phyloP scores from a whole-genome alignment of 202 grass and related monocot species.

The Zizania palustris region DNA sequence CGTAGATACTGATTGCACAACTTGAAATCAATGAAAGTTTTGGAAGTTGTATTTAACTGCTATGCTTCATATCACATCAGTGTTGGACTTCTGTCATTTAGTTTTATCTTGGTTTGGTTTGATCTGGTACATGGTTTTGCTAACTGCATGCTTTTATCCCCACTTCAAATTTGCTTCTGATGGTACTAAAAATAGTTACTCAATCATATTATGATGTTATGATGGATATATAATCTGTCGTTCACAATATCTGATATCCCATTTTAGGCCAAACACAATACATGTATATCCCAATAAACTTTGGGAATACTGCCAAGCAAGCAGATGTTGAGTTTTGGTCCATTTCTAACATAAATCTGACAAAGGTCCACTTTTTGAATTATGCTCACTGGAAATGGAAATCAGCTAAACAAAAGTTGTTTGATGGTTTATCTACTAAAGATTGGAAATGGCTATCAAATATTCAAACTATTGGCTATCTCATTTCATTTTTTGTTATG shows the following conservation, averaged over 20 bases:
- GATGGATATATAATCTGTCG: background rate
- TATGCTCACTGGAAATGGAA: background rate
- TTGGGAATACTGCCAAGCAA: background rate
- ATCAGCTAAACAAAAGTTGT: background rate
- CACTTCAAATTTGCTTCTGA: conserved; percentile 2
- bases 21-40: background rate
- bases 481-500: conserved; percentile 22
- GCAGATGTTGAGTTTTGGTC: background rate
- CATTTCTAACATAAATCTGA: background rate
- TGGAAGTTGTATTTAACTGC: conserved; percentile 4
- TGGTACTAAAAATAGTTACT: background rate
- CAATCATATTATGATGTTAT: background rate
- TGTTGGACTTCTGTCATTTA: background rate
- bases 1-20: background rate
- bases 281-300: conserved; percentile 1
- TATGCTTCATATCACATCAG: background rate
- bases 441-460: background rate
- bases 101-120: conserved; percentile 27
- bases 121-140: conserved; percentile 12
- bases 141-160: background rate
- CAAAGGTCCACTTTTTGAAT: background rate
- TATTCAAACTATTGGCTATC: background rate
- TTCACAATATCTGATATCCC: background rate
- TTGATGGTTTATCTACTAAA: background rate
- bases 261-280: conserved; percentile 9